Conservation (phyloP, 345 rosid species). For the Cardiospermum halicacabum region DNA sequence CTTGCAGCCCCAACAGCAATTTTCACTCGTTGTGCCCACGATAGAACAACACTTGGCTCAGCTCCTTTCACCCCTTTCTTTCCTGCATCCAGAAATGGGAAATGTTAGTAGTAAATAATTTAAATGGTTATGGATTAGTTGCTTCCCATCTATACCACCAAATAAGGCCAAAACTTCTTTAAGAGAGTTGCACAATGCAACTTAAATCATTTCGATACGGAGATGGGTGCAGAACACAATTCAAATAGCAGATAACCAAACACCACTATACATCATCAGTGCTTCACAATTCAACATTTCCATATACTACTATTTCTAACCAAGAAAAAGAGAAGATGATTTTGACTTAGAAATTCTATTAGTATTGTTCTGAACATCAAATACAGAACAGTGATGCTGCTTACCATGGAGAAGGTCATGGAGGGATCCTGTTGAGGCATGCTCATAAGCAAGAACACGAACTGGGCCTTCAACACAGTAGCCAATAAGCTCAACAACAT, state of each 20-base stretch:
- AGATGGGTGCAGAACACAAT: background rate
- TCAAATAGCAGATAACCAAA: no score
- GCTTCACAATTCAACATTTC: background rate
- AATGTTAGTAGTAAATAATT: slow-evolving; percentile 7
- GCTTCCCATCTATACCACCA: background rate
- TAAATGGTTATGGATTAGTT: background rate
- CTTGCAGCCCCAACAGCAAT: slow-evolving; percentile 87
- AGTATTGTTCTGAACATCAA: background rate
- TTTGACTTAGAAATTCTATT: background rate
- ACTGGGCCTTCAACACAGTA: slow-evolving; percentile 78
- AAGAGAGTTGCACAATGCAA: background rate
- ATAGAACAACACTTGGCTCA: slow-evolving; percentile 67
- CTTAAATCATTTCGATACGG: background rate
- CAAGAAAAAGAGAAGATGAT: background rate
- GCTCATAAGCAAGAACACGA: slow-evolving; percentile 81
- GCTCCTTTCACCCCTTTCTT: slow-evolving; percentile 91
- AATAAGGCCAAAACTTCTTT: background rate
- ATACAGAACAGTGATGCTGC: background rate
- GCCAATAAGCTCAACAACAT: slow-evolving; percentile 76
- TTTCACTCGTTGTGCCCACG: slow-evolving; percentile 92
- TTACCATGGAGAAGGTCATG: slow-evolving; percentile 89
- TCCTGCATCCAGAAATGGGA: slow-evolving; percentile 29
- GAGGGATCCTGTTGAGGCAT: slow-evolving; percentile 91
- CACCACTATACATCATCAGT: no score
- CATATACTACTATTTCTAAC: background rate